Conservation (phyloP, 2,329 filamentous ascomycete genomes). For the Curvularia hawaiiensis region DNA sequence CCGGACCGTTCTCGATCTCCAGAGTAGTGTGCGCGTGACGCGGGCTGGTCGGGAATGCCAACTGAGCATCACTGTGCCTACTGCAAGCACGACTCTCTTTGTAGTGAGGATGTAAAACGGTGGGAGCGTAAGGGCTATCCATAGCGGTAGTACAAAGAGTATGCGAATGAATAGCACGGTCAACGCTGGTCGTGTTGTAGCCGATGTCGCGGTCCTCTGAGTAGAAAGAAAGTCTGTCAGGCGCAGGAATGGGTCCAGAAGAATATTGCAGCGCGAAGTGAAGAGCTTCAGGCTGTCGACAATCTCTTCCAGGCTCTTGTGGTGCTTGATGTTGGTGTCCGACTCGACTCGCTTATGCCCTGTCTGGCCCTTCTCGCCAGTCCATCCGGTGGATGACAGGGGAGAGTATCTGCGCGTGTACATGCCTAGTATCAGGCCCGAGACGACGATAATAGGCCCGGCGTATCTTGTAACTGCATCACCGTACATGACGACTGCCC, state of each 20-base stretch:
- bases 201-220: conserved; percentile 85
- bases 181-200: conserved; percentile 86
- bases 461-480: conserved; percentile 80
- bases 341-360: conserved; percentile 57
- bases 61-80: conserved; percentile 85
- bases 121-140: conserved; percentile 81
- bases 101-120: conserved; percentile 86
- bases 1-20: conserved; percentile 81
- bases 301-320: conserved; percentile 97
- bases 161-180: conserved; percentile 90
- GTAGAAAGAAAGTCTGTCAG: conserved; percentile 94
- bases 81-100: conserved; percentile 78
- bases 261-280: conserved; percentile 87
- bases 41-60: conserved; percentile 91
- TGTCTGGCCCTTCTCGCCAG: conserved; percentile 63
- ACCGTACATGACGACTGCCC: conserved; percentile 85
- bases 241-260: conserved; percentile 85
- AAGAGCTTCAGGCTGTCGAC: conserved; percentile 91
- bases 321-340: conserved; percentile 73
- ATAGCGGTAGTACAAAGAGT: conserved; percentile 83
- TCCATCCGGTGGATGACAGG: conserved; percentile 82
- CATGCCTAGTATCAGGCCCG: conserved; percentile 85
- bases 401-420: conserved; percentile 89
- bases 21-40: conserved; percentile 84
- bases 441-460: conserved; percentile 81